Evolutionary conservation across 768 basidiomycete species (phyloP).

Genomic region (Suillus occidentalis): DNA sequence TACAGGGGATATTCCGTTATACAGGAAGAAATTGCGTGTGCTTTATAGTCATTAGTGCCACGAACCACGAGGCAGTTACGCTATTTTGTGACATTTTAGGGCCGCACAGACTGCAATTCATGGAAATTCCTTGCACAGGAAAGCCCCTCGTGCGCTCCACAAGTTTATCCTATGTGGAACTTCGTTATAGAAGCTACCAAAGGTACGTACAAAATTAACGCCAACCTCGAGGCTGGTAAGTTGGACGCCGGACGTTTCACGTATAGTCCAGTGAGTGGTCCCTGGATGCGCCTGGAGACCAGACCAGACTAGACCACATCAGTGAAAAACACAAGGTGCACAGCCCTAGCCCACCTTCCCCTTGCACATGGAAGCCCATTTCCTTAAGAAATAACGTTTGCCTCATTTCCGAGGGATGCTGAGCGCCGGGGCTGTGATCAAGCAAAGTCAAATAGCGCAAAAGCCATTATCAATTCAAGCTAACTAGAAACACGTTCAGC

Average conservation of each 20-base stretch:
- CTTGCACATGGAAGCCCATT: not conserved
- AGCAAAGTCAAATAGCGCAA: not conserved
- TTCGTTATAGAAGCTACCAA: not conserved
- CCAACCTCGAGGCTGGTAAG: slow-evolving; percentile 1
- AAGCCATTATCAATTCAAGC: not conserved
- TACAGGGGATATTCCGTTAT: not conserved
- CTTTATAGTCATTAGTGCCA: slow-evolving; percentile 2
- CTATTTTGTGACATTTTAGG: slow-evolving; percentile 2
- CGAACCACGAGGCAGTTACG: not conserved
- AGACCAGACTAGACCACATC: slow-evolving; percentile 1
- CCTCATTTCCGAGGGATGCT: slow-evolving; percentile 1
- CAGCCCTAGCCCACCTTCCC: not conserved
- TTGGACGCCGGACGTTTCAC: slow-evolving; percentile 1
- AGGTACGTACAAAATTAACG: slow-evolving; percentile 4
- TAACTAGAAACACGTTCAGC: not conserved
- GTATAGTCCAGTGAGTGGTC: slow-evolving; percentile 2
- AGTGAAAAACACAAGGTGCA: slow-evolving; percentile 5
- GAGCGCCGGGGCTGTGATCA: slow-evolving; percentile 2
- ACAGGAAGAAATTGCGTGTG: not conserved
- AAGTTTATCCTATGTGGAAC: not conserved
- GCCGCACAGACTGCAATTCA: slow-evolving; percentile 4
- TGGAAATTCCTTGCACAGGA: slow-evolving; percentile 7
- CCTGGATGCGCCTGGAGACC: slow-evolving; percentile 2
- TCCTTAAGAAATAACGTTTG: slow-evolving; percentile 3
- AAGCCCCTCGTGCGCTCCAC: not conserved